These are phyloP conservation scores for Cladobotryum mycophilum DNA, from an alignment of 2,329 filamentous ascomycete genomes.

Conservation along the genomic window DNA sequence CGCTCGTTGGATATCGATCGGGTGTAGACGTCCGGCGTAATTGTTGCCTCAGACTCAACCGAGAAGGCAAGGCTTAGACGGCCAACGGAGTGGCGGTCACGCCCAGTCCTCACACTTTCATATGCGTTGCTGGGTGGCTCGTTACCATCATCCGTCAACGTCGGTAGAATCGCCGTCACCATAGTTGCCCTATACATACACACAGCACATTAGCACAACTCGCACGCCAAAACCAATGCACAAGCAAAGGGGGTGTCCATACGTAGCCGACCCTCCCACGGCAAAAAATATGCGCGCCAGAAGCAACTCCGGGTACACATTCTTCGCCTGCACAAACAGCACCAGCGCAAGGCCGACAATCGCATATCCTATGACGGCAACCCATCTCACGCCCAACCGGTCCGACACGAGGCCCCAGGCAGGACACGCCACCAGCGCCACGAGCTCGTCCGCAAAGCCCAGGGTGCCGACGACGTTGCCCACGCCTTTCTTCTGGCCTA, in stretches of 20 bases:
- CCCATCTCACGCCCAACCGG: conserved; percentile 65
- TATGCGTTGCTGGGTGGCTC: conserved; percentile 20
- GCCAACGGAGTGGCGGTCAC: conserved; percentile 22
- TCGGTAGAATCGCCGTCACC: conserved; percentile 91
- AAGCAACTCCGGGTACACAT: conserved; percentile 84
- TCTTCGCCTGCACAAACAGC: conserved; percentile 75
- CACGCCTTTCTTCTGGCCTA: conserved; percentile 66
- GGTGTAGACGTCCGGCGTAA: conserved; percentile 59
- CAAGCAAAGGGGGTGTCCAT: conserved; percentile 24
- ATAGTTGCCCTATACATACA: conserved; percentile 65
- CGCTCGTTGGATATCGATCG: conserved; percentile 28
- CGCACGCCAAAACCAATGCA: not conserved
- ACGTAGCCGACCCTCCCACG: conserved; percentile 83
- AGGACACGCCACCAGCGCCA: conserved; percentile 75
- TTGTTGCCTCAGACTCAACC: conserved; percentile 67
- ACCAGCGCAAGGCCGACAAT: conserved; percentile 73
- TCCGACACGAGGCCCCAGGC: conserved; percentile 74
- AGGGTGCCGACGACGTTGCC: conserved; percentile 79
- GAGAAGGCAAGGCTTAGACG: conserved; percentile 59
- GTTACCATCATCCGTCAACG: conserved; percentile 49
- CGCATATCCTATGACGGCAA: conserved; percentile 70
- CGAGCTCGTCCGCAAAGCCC: conserved; percentile 77
- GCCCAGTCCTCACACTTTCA: conserved; percentile 29
- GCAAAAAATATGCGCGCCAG: conserved; percentile 83
- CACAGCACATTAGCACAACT: not conserved